Conservation (phyloP, 257 asterid genomes). For the Verbascum thapsus region DNA sequence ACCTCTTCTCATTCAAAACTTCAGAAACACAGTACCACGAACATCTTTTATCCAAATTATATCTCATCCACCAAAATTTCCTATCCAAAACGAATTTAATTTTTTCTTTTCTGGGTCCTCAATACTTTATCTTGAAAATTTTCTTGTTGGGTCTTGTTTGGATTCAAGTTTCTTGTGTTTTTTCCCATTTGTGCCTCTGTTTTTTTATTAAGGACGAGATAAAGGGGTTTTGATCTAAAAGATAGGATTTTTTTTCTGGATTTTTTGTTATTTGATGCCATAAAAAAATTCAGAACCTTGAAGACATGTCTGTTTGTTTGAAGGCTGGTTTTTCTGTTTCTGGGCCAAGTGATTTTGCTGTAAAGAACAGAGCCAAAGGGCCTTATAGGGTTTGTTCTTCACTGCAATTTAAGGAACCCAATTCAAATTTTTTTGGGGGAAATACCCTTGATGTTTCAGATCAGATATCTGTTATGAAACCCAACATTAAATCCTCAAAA, state of each 20-base stretch:
- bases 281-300: slow-evolving; percentile 20
- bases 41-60: too few species aligned
- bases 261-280: slow-evolving; percentile 25
- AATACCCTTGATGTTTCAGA: slow-evolving; percentile 44
- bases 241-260: slow-evolving; percentile 16
- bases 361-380: slow-evolving; percentile 37
- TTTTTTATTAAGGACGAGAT: too few species aligned
- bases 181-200: too few species aligned
- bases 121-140: too few species aligned
- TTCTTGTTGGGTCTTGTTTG: too few species aligned
- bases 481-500: slow-evolving; percentile 40
- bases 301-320: slow-evolving; percentile 57
- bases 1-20: too few species aligned
- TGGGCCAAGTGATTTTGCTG: slow-evolving; percentile 33
- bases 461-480: slow-evolving; percentile 37
- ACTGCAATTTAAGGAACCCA: slow-evolving; percentile 51
- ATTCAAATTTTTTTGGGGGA: slow-evolving; percentile 48
- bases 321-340: slow-evolving; percentile 54
- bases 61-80: too few species aligned
- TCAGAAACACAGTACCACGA: too few species aligned
- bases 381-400: slow-evolving; percentile 43
- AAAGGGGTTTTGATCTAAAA: slow-evolving; percentile 26
- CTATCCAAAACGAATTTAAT: too few species aligned
- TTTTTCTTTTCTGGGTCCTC: too few species aligned
- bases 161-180: too few species aligned